Evolutionary conservation across 352 stramenopile genomes (phyloP).

Genomic region (Pythium plurisporium): DNA sequence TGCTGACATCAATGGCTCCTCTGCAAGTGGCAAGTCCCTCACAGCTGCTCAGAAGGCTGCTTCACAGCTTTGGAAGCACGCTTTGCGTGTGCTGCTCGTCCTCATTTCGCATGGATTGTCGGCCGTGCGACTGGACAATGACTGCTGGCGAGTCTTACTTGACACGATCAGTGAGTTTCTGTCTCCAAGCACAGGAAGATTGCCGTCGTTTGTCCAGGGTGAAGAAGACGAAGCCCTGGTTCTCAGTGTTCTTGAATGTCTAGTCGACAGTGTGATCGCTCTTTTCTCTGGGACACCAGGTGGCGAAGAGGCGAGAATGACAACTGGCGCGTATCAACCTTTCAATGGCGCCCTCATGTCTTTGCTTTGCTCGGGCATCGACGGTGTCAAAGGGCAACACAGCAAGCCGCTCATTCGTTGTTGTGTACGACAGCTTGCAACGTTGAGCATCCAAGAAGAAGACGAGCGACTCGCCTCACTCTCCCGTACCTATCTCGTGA

Average conservation of each 20-base stretch:
- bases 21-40: conserved; percentile 30
- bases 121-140: conserved; percentile 42
- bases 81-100: conserved; percentile 62
- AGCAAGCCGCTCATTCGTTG: conserved; percentile 63
- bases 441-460: conserved; percentile 59
- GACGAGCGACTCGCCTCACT: conserved; percentile 43
- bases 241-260: conserved; percentile 66
- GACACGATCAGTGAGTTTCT: conserved; percentile 64
- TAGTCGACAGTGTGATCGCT: conserved; percentile 66
- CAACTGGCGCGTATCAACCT: conserved; percentile 19
- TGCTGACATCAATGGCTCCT: neutral
- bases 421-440: conserved; percentile 73
- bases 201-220: conserved; percentile 52
- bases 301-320: conserved; percentile 22
- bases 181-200: conserved; percentile 40
- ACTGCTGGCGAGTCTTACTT: conserved; percentile 52
- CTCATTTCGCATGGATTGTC: conserved; percentile 66
- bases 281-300: conserved; percentile 29
- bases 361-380: conserved; percentile 56
- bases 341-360: conserved; percentile 55
- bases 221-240: conserved; percentile 79
- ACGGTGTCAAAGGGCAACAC: conserved; percentile 35
- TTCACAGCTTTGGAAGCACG: conserved; percentile 73
- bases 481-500: conserved; percentile 50
- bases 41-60: conserved; percentile 63